Percentiles rank a stretch among this genome's conserved stretches.
phyloP scores from a whole-genome alignment of 306 rosid species.

The Rubus parviflorus region DNA sequence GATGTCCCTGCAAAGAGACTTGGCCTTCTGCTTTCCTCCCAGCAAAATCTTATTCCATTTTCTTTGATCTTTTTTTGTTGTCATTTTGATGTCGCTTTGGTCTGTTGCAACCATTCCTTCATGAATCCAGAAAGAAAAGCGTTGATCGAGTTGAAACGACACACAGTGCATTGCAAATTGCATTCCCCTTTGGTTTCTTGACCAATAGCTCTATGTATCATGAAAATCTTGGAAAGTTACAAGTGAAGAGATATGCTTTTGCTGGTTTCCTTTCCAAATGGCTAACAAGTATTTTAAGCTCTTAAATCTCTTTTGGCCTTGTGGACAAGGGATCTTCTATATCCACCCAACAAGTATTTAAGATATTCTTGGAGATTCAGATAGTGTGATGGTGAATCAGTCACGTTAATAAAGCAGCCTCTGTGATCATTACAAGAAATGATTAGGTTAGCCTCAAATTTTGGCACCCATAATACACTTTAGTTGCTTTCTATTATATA shows the following conservation, averaged over 20 bases:
- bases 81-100: no score
- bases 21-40: neutral
- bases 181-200: neutral
- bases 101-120: neutral
- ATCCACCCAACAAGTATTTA: constrained; percentile 1
- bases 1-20: neutral
- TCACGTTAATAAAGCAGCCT: constrained; percentile 23
- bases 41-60: neutral
- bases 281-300: constrained; percentile 1
- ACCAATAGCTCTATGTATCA: no score
- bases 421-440: constrained; percentile 15
- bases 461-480: neutral
- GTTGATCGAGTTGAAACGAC: neutral
- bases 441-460: neutral
- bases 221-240: neutral
- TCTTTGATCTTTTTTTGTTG: neutral
- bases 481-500: neutral
- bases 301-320: neutral
- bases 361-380: neutral
- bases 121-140: neutral
- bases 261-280: constrained; percentile 1
- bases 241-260: neutral
- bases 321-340: constrained; percentile 1
- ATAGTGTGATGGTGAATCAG: constrained; percentile 11
- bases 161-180: neutral